These are phyloP conservation scores for Coemansia asiatica DNA, from an alignment of 192 early-diverging fungal species.

Conservation along the genomic window DNA sequence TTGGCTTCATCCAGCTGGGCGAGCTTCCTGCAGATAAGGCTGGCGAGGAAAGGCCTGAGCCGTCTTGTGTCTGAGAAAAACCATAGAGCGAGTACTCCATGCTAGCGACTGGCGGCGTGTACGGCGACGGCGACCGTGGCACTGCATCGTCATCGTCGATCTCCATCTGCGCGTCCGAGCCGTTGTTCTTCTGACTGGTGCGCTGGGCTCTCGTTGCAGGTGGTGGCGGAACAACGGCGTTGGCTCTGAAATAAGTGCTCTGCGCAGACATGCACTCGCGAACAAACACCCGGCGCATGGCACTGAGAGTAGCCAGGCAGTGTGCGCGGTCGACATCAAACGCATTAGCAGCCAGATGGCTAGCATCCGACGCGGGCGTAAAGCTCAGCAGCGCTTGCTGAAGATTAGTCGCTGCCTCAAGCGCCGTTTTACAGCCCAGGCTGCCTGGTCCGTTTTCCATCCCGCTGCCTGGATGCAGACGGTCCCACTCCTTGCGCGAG, in stretches of 20 bases:
- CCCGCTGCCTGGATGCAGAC: constrained; percentile 26
- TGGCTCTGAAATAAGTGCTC: constrained; percentile 38
- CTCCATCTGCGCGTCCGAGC: background rate
- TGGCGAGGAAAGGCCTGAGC: background rate
- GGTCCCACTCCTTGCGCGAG: constrained; percentile 53
- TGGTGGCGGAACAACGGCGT: constrained; percentile 40
- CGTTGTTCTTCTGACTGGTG: background rate
- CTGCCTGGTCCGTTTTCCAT: background rate
- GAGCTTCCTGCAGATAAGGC: background rate
- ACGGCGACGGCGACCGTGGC: constrained; percentile 15
- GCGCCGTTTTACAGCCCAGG: constrained; percentile 8
- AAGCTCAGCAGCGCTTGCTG: constrained; percentile 24
- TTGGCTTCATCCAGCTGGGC: too few species aligned
- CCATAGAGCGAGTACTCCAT: constrained; percentile 53
- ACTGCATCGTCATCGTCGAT: constrained; percentile 6
- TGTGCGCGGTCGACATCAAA: constrained; percentile 66
- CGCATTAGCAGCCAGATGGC: constrained; percentile 56
- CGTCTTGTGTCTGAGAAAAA: constrained; percentile 2
- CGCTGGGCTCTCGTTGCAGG: background rate
- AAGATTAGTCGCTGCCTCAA: constrained; percentile 21
- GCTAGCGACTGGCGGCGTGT: constrained; percentile 36
- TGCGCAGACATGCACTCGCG: constrained; percentile 52
- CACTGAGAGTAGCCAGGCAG: constrained; percentile 56
- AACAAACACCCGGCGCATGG: constrained; percentile 59
- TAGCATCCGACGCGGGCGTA: constrained; percentile 42